phyloP scores from a whole-genome alignment of 805 yeast species.

The Candida ipomoeae region DNA sequence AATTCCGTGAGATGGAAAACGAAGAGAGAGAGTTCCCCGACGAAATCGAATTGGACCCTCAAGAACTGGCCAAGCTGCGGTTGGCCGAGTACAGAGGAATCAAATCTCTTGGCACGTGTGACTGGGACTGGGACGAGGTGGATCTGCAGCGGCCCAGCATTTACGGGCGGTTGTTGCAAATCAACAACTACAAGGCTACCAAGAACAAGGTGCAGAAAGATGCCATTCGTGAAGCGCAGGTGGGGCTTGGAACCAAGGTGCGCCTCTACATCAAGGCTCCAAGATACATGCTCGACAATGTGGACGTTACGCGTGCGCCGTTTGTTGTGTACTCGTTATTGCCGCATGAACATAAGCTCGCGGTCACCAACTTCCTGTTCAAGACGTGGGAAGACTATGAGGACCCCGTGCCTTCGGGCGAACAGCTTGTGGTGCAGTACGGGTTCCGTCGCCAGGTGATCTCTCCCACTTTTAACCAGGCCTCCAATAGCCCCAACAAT shows the following conservation, averaged over 20 bases:
- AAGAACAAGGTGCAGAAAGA: slow-evolving; percentile 65
- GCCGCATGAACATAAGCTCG: slow-evolving; percentile 80
- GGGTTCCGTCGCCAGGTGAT: slow-evolving; percentile 88
- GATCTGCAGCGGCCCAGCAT: slow-evolving; percentile 74
- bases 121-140: slow-evolving; percentile 83
- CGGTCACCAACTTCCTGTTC: slow-evolving; percentile 76
- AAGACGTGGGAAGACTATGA: slow-evolving; percentile 89
- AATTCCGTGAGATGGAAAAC: slow-evolving; percentile 62
- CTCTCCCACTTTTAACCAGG: slow-evolving; percentile 78
- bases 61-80: slow-evolving; percentile 69
- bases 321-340: slow-evolving; percentile 70
- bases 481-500: slow-evolving; percentile 71
- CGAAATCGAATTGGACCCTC: slow-evolving; percentile 81
- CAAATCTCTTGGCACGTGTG: slow-evolving; percentile 70
- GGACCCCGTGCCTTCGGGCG: slow-evolving; percentile 80
- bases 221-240: slow-evolving; percentile 40
- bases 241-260: slow-evolving; percentile 58
- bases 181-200: slow-evolving; percentile 73
- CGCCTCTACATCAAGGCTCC: slow-evolving; percentile 60
- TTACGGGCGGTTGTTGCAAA: slow-evolving; percentile 71
- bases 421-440: slow-evolving; percentile 77
- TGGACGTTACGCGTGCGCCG: slow-evolving; percentile 44
- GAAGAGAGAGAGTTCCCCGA: slow-evolving; percentile 95
- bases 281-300: slow-evolving; percentile 37
- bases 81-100: slow-evolving; percentile 81